Evolutionary conservation across 2,329 filamentous ascomycete genomes (phyloP), one percentile per base, ranked within the genome.

Genomic region (Aspergillus neotritici): DNA sequence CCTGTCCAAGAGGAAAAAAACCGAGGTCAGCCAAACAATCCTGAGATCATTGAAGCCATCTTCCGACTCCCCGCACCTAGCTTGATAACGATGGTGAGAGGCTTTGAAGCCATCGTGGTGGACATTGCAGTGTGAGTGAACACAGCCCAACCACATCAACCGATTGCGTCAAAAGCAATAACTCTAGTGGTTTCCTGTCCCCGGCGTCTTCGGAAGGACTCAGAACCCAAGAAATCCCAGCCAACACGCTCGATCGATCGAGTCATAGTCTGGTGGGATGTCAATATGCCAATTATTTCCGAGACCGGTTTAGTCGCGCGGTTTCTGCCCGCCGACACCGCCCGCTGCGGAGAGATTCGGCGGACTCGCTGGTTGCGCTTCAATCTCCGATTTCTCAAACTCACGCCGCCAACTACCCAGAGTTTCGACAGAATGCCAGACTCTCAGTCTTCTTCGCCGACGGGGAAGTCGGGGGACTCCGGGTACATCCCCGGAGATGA

Each of bases 1-100:
- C 93, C 93, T 98, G 55, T 48, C 46, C 38, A 32, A 50, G 45
- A 51, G 37, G n/a, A 14, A 41, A 25, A 32, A 35, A 25, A 25
- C 9, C 21, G 9, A 6, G 21, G 21, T 25, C 21, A 25, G 21
- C 21, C 21, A 25, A 25, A 25, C 21, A 25, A 25, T 25, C 21
- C 21, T 25, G 21, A 9, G 21, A 25, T 25, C 21, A 25, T 25
- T 9, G 21, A 25, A 8, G 33, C 13, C 8, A 31, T 44, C 37
- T 40, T 50, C 7, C 48, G 48, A 52, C 45, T 52, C 54, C 53
- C 55, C 60, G 57, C 58, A 67, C 65, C 65, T 47, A 68, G 44
- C 51, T 68, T 68, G 42, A 68, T 68, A 41, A 68, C 64, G 39
- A 68, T 60, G 14, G 63, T 68, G 14, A 67, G 56, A 37, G 52